Evolutionary conservation across 2,329 filamentous ascomycete species (phyloP).

Genomic region (Neurospora sp.): DNA sequence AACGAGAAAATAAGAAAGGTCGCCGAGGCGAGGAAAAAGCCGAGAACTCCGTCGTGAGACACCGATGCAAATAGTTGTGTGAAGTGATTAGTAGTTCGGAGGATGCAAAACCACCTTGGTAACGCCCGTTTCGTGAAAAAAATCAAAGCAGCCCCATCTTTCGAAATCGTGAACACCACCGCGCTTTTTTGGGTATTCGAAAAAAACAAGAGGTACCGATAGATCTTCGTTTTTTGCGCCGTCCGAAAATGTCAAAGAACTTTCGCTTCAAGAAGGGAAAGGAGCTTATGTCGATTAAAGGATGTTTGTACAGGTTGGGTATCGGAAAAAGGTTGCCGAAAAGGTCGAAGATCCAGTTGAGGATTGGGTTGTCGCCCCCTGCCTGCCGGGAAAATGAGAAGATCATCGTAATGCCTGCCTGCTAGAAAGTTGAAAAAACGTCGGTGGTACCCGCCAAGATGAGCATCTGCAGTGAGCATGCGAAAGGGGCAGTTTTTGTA

Average conservation of each 20-base stretch:
- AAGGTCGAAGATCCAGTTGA: constrained; percentile 21
- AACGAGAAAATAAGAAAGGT: constrained; percentile 18
- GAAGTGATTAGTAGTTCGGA: constrained; percentile 26
- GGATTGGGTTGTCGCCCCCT: constrained; percentile 13
- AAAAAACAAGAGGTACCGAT: constrained; percentile 23
- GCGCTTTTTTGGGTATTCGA: constrained; percentile 20
- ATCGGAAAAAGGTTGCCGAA: constrained; percentile 12
- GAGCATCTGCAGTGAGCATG: constrained; percentile 29
- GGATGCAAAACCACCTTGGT: constrained; percentile 35
- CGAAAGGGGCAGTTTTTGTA: constrained; percentile 27
- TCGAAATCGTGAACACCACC: constrained; percentile 28
- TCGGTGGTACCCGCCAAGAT: constrained; percentile 41
- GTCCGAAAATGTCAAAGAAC: constrained; percentile 18
- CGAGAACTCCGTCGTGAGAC: constrained; percentile 36
- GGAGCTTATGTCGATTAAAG: constrained; percentile 23
- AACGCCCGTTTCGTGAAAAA: constrained; percentile 26
- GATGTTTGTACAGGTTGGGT: constrained; percentile 24
- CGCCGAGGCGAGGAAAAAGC: constrained; percentile 15
- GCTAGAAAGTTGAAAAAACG: constrained; percentile 23
- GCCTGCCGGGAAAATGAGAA: constrained; percentile 28
- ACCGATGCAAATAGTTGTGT: constrained; percentile 33
- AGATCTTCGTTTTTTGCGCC: constrained; percentile 21
- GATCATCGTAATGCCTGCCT: constrained; percentile 29
- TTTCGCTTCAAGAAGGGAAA: constrained; percentile 22
- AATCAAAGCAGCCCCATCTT: constrained; percentile 32